Conservation (phyloP, 768 basidiomycete species). For the Butyriboletus loyo region DNA sequence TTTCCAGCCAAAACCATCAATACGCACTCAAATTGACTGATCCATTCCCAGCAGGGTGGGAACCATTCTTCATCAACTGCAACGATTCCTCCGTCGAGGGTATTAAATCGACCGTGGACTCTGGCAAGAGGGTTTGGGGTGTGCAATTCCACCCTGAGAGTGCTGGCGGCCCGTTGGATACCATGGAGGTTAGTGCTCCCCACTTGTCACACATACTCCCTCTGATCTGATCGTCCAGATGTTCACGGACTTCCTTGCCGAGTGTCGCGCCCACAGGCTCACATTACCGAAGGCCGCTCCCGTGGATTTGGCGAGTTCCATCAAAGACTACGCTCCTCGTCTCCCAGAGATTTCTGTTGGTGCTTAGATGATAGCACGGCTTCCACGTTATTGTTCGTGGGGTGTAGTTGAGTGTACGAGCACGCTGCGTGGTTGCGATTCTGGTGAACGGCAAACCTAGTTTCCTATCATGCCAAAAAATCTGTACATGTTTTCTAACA, state of each 20-base stretch:
- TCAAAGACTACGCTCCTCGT: slow-evolving; percentile 20
- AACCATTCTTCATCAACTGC: slow-evolving; percentile 99
- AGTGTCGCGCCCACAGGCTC: slow-evolving; percentile 65
- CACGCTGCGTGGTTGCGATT: neutral
- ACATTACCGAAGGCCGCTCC: slow-evolving; percentile 24
- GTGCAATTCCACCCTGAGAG: slow-evolving; percentile 99
- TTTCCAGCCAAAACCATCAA: slow-evolving; percentile 87
- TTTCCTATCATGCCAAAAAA: neutral
- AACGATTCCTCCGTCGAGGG: slow-evolving; percentile 99
- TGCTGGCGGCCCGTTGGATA: slow-evolving; percentile 96
- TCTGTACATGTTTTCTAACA: neutral
- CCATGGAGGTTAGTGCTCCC: slow-evolving; percentile 72
- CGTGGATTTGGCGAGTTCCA: slow-evolving; percentile 7
- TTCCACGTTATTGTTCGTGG: neutral
- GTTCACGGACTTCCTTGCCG: slow-evolving; percentile 88
- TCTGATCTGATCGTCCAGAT: slow-evolving; percentile 48
- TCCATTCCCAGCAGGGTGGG: slow-evolving; percentile 96
- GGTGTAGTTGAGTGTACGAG: slow-evolving; percentile 16
- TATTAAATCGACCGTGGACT: slow-evolving; percentile 89
- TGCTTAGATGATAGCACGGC: slow-evolving; percentile 19
- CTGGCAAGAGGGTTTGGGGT: slow-evolving; percentile 92
- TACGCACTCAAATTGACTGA: slow-evolving; percentile 94
- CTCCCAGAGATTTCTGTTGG: slow-evolving; percentile 26
- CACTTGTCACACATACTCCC: neutral
- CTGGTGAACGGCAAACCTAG: neutral